Base-by-base conservation (phyloP, 2,329 filamentous ascomycete genomes). In the Nakataea oryzae region DNA sequence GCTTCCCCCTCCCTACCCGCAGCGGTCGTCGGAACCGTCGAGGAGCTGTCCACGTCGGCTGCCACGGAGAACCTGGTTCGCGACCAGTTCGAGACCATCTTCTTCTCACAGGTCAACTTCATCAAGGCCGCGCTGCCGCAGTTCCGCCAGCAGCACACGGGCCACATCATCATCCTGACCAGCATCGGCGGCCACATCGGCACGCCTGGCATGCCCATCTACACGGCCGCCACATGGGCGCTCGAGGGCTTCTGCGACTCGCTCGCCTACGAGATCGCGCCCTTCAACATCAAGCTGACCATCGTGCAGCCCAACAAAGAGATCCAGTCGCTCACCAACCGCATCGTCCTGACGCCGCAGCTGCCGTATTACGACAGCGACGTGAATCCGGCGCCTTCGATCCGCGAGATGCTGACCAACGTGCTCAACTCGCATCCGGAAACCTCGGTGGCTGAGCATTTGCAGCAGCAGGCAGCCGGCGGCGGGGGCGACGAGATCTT, bases 271-370 rank as follows among this genome's bases (percentile, higher is more conserved):
- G 95, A 99, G 75, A 89, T 99, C 66, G 90, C 93, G 0, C 95
- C 95, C 0, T 97, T 97, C 79, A 97, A 97, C 75, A 86, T 97
- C 77, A 96, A 93, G 74, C 85, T 97, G 74, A 97, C 92, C 54
- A 93, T 97, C 67, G 88, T 99, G 57, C 93, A 99, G 78, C 92
- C 93, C 29, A 96, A 92, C 74, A 91, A 96, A 76, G 93, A 97
- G 77, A 90, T 96, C 65, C 86, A 89, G 66, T 86, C 91, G 34
- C 81, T 97, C 63, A 95, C 91, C 30, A 96, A 96, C 75, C 87
- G 88, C 62, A 89, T 97, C 68, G 89, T 87, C 59, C 91, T 93
- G 67, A 89, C 90, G 3, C 93, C 93, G 6, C 86, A 87, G 47
- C 83, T 96, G 70, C 81, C 79, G 24, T 73, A 85, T 64, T 78